Conservation (phyloP, 2,329 filamentous ascomycete genomes). For the Tolypocladium pustulatum region DNA sequence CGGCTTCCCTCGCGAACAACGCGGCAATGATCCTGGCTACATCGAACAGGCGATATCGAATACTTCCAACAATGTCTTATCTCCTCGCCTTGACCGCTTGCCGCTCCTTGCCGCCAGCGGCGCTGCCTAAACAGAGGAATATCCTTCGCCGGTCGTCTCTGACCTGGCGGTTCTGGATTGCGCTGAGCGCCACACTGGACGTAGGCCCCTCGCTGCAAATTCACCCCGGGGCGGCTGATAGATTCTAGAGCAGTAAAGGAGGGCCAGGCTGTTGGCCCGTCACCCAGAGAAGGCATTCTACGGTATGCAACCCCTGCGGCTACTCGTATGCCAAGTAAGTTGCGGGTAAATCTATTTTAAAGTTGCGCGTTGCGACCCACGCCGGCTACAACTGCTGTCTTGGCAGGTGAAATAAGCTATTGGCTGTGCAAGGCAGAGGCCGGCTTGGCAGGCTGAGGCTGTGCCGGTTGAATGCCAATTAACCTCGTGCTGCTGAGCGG, state of each 20-base stretch:
- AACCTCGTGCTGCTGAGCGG: not conserved
- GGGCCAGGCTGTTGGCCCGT: too few species aligned
- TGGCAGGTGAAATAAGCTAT: not conserved
- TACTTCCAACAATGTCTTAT: too few species aligned
- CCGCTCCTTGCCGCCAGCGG: too few species aligned
- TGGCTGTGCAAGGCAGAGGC: not conserved
- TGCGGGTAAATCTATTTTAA: not conserved
- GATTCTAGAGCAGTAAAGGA: not conserved
- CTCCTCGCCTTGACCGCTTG: too few species aligned
- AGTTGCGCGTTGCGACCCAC: not conserved
- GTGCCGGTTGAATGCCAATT: not conserved
- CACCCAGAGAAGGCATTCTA: not conserved
- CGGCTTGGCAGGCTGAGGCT: not conserved
- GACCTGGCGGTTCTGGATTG: not conserved
- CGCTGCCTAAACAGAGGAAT: too few species aligned
- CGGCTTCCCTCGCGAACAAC: too few species aligned
- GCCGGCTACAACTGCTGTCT: not conserved
- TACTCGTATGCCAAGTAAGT: not conserved
- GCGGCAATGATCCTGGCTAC: too few species aligned
- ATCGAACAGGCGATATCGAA: too few species aligned
- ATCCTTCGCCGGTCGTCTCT: too few species aligned
- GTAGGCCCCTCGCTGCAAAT: too few species aligned
- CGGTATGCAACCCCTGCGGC: not conserved
- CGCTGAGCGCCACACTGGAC: not conserved
- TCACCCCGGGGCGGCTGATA: not conserved